A percentile compares a stretch with the other conserved stretches of the same genome.
Evolutionary conservation across 2,329 filamentous ascomycete species (phyloP).

Genomic region (Nothophaeocryptopus gaeumannii): DNA sequence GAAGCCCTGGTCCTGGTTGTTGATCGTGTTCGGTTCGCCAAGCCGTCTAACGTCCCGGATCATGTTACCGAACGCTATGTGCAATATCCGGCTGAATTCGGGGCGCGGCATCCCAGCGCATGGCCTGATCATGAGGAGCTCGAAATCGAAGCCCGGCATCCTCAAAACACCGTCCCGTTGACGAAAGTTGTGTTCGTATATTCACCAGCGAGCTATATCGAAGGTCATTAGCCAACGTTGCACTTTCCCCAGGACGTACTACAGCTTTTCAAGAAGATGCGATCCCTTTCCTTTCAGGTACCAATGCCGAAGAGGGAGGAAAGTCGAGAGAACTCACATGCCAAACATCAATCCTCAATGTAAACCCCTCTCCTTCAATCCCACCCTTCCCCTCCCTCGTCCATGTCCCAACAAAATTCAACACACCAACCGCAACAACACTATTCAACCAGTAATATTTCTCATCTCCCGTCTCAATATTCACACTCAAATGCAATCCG

Average conservation of each 20-base stretch:
- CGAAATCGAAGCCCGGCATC: no score
- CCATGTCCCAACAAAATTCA: conserved; percentile 12
- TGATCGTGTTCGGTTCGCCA: no score
- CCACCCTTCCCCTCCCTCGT: no score
- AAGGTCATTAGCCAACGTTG: not conserved
- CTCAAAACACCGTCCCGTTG: conserved; percentile 16
- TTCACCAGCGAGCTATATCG: conserved; percentile 17
- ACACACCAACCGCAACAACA: conserved; percentile 29
- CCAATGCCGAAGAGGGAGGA: not conserved
- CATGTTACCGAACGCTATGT: no score
- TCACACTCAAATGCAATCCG: conserved; percentile 32
- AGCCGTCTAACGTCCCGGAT: no score
- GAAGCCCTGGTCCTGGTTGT: no score
- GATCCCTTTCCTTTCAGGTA: not conserved
- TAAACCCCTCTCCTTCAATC: conserved; percentile 17
- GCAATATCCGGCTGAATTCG: no score
- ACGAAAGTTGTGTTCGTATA: conserved; percentile 19
- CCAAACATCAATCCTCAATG: conserved; percentile 29
- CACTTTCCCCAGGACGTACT: no score
- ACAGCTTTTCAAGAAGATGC: not conserved
- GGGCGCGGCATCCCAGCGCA: no score
- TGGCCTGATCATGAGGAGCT: no score
- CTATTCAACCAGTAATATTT: conserved; percentile 40
- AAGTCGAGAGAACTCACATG: conserved; percentile 26
- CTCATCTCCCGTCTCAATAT: conserved; percentile 37